phyloP scores from a whole-genome alignment of 148 eudicot species.

The Rhododendron henanense region DNA sequence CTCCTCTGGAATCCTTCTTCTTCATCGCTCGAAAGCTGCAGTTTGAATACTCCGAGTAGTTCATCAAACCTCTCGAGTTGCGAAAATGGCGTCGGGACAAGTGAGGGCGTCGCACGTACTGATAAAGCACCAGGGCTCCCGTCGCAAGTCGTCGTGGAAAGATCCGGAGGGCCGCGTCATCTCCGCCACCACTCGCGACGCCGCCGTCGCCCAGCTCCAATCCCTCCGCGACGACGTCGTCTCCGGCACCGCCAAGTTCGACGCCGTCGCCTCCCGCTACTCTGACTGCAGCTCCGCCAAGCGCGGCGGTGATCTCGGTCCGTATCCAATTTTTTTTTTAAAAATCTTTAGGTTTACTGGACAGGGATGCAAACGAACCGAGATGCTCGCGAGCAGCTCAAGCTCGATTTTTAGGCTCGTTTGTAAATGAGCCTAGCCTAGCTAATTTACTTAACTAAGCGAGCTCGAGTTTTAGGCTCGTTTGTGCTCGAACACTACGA shows the following conservation, averaged over 20 bases:
- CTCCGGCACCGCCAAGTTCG: slow-evolving; percentile 55
- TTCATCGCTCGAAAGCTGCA: not conserved
- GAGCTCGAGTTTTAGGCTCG: too few relatives aligned
- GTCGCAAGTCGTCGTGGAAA: slow-evolving; percentile 89
- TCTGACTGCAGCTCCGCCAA: slow-evolving; percentile 95
- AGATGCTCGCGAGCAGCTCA: too few relatives aligned
- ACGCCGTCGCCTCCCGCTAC: slow-evolving; percentile 50
- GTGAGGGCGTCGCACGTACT: slow-evolving; percentile 91
- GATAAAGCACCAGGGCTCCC: slow-evolving; percentile 85
- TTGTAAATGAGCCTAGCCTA: too few relatives aligned
- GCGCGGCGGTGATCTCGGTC: slow-evolving; percentile 97
- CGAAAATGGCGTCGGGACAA: slow-evolving; percentile 54
- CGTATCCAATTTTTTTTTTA: not conserved
- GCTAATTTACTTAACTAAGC: too few relatives aligned
- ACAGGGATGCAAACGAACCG: too few relatives aligned
- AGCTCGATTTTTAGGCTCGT: too few relatives aligned
- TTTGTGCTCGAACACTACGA: too few relatives aligned
- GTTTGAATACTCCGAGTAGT: too few relatives aligned
- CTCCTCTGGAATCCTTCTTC: not conserved
- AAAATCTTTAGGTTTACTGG: too few relatives aligned
- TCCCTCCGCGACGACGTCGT: slow-evolving; percentile 62
- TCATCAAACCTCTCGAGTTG: not conserved
- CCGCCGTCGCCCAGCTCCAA: slow-evolving; percentile 66
- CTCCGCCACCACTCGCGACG: slow-evolving; percentile 54
- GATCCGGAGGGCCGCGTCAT: slow-evolving; percentile 85